Evolutionary conservation across 352 stramenopile genomes (phyloP), one percentile per base, ranked within the genome.

Genomic region (Globisporangium acanthophoron): DNA sequence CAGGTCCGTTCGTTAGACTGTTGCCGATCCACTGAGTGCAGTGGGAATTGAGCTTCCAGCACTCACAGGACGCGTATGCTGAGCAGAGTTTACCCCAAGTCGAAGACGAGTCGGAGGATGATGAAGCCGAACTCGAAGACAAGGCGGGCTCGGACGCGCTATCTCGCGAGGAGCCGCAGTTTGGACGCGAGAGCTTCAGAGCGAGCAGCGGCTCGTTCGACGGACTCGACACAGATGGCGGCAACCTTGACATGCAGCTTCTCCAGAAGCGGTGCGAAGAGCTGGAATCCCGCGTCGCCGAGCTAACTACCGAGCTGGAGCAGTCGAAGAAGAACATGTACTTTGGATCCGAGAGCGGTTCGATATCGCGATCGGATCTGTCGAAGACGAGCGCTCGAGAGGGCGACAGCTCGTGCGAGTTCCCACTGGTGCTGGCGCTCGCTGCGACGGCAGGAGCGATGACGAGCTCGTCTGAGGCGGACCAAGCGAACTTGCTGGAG

Each of bases 341-440:
- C 46, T 91, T 85, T 56, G 83, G 77, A 15, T 92, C 80, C 1
- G 81, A 80, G 52, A 85, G 76, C 49, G 77, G 75, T 16, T 91
- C 78, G 15, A 85, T 88, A 40, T 67, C 70, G 7, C 77, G 67
- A 0, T 92, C 81, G 0, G 82, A 92, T 55, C 52, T 82, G 47
- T 93, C 83, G 16, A 89, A 91, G 64, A 73, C 70, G 0, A 90
- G 82, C 31, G 74, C 66, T 27, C 78, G 70, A 18, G 83, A 82
- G 51, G 79, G 67, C 21, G 80, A 88, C 54, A 90, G 79, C 20
- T 90, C 77, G 20, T 93, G 76, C 48, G 83, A 95, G 52, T 92
- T 95, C 59, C 85, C 85, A 27, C 65, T 95, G 24, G 83, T 92
- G 21, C 56, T 95, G 15, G 85, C 83, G 11, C 59, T 95, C 11